A percentile compares a stretch with the other conserved stretches of the same genome.
phyloP scores from a whole-genome alignment of 169 alveolate species.

The Plasmodium ovale region DNA sequence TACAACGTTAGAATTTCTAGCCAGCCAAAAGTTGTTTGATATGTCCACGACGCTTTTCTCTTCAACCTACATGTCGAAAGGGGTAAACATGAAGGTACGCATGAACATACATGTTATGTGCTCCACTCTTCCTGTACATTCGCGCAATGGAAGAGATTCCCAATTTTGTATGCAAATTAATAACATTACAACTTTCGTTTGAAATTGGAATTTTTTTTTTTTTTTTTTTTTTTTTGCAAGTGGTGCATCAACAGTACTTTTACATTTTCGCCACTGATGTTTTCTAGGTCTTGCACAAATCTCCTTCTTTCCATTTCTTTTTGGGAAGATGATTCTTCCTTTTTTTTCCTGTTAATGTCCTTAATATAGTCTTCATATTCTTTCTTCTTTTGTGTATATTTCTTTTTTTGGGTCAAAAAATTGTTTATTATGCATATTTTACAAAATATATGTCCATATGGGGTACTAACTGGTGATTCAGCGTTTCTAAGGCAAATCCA shows the following conservation, averaged over 20 bases:
- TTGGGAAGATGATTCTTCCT: constrained; percentile 56
- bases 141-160: too few relatives aligned
- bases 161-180: too few relatives aligned
- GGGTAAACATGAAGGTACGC: not conserved
- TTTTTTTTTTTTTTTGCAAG: constrained; percentile 13
- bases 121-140: too few relatives aligned
- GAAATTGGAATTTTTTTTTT: constrained; percentile 11
- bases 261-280: constrained; percentile 30
- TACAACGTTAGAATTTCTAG: constrained; percentile 16
- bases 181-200: not conserved
- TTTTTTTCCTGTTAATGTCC: constrained; percentile 69
- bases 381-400: constrained; percentile 38
- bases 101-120: too few relatives aligned
- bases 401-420: constrained; percentile 89
- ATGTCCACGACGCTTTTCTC: constrained; percentile 7
- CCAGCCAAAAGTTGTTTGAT: constrained; percentile 64
- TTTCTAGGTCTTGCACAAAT: constrained; percentile 60
- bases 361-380: constrained; percentile 38
- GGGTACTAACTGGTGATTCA: constrained; percentile 90
- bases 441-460: constrained; percentile 94
- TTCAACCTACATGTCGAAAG: constrained; percentile 21
- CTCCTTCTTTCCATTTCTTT: constrained; percentile 73
- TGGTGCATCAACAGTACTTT: constrained; percentile 60
- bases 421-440: constrained; percentile 92
- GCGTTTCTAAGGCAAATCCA: constrained; percentile 93